These are phyloP conservation scores for Bipolaris victoriae DNA, from an alignment of 2,329 filamentous ascomycete genomes.

Conservation along the genomic window DNA sequence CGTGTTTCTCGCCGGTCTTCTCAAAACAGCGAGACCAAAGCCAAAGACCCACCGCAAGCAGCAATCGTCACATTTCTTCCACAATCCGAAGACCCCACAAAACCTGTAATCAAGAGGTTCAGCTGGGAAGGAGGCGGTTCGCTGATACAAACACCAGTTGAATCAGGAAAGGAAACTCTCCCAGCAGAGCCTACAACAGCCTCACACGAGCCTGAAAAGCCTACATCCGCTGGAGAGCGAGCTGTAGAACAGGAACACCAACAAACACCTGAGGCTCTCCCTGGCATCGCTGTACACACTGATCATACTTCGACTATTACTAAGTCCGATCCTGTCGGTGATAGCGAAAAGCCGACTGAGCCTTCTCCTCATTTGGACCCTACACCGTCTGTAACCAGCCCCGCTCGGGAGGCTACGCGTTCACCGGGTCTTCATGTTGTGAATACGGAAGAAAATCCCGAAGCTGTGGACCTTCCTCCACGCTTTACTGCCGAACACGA, in stretches of 20 bases:
- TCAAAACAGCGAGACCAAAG: slow-evolving; percentile 29
- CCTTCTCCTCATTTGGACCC: slow-evolving; percentile 26
- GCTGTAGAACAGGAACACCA: slow-evolving; percentile 25
- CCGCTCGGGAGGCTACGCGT: slow-evolving; percentile 30
- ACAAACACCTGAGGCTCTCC: slow-evolving; percentile 25
- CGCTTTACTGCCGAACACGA: slow-evolving; percentile 36
- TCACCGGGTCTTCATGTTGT: slow-evolving; percentile 52
- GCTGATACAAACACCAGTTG: slow-evolving; percentile 16
- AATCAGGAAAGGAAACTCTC: slow-evolving; percentile 13
- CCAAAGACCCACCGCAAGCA: slow-evolving; percentile 22
- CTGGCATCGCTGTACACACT: slow-evolving; percentile 39
- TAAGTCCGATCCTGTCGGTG: slow-evolving; percentile 30
- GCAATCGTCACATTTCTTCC: slow-evolving; percentile 13
- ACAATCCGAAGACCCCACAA: slow-evolving; percentile 21
- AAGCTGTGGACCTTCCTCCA: slow-evolving; percentile 48
- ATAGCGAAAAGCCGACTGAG: slow-evolving; percentile 20
- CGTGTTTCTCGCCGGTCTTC: slow-evolving; percentile 47
- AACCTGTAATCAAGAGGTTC: slow-evolving; percentile 36
- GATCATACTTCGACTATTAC: slow-evolving; percentile 31
- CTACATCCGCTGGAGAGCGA: slow-evolving; percentile 23
- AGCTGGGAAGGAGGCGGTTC: slow-evolving; percentile 41
- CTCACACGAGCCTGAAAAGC: slow-evolving; percentile 10
- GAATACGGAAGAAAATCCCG: slow-evolving; percentile 48
- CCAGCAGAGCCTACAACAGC: slow-evolving; percentile 20
- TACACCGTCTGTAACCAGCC: slow-evolving; percentile 23